Evolutionary conservation across 495 filamentous ascomycete genomes (phyloP), one percentile per base, ranked within the genome.

Genomic region (Penicillium bialowiezense): DNA sequence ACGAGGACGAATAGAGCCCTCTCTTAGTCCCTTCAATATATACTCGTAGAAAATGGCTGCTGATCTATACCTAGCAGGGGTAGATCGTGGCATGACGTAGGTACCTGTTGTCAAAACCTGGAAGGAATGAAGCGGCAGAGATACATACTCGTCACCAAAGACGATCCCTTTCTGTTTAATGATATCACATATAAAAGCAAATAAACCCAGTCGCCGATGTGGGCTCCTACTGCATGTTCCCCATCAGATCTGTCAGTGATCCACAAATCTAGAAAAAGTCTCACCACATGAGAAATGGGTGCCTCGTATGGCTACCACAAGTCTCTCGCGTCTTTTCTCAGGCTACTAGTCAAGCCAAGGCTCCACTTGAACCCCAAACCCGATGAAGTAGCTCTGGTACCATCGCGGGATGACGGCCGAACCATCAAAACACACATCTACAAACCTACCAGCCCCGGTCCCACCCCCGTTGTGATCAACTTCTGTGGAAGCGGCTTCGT

Each of bases 371-470:
- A 58, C 14, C 56, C 56, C 12, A 66, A 57, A 26, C 68, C 69
- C 10, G 65, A 73, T 54, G 60, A 70, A 7, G 50, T 64, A 13
- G 46, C 65, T 2, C 51, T 52, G 0, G 68, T 77, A 17, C 59
- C 69, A 9, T 67, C 72, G 10, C 68, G 75, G 29, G 68, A 77
- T 20, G 32, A 51, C 4, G 58, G 51, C 14, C 64, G 73, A 31
- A 70, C 58, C 3, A 76, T 79, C 60, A 74, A 62, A 52, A 64
- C 55, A 21, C 69, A 77, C 51, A 39, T 77, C 49, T 77, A 79
- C 60, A 58, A 58, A 41, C 54, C 70, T 31, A n/a, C 28, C 24
- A 36, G 49, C 13, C 26, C 52, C 10, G 44, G 56, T 1, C 59
- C 68, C 13, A 55, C 48, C 5, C 72, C 70, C 1, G 67, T 75